Conservation (phyloP, 371 early-diverging fungal genomes). For the Parasitella parasitica region DNA sequence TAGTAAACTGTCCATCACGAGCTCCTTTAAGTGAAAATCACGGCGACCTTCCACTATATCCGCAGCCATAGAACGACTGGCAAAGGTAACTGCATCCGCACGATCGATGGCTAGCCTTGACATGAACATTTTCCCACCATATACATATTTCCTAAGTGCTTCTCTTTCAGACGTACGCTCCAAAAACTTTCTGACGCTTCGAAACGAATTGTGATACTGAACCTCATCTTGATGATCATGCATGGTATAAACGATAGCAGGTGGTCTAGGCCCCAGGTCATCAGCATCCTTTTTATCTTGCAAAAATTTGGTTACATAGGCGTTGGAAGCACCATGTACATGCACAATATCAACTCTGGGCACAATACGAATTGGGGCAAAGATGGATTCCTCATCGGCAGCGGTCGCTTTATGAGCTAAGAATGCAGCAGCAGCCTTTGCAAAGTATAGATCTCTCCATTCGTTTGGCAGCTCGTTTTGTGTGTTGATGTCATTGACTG, state of each 20-base stretch:
- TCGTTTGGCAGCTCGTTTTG: constrained; percentile 58
- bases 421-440: constrained; percentile 63
- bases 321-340: constrained; percentile 66
- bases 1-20: constrained; percentile 58
- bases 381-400: constrained; percentile 54
- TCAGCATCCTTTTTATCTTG: constrained; percentile 35
- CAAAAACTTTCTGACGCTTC: constrained; percentile 58
- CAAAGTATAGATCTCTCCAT: constrained; percentile 67
- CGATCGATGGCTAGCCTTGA: constrained; percentile 58
- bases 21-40: constrained; percentile 63
- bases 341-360: constrained; percentile 60
- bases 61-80: constrained; percentile 54
- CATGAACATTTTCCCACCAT: constrained; percentile 60
- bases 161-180: constrained; percentile 11
- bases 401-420: constrained; percentile 53
- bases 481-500: constrained; percentile 47
- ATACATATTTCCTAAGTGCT: constrained; percentile 39
- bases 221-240: constrained; percentile 64
- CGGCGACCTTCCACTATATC: constrained; percentile 61
- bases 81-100: constrained; percentile 59
- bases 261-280: constrained; percentile 47
- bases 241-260: constrained; percentile 64
- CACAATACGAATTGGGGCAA: constrained; percentile 39
- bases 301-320: constrained; percentile 54
- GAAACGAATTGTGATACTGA: constrained; percentile 53